Base-by-base conservation (phyloP, 2,329 filamentous ascomycete species). In the Fusarium sarcochroum region DNA sequence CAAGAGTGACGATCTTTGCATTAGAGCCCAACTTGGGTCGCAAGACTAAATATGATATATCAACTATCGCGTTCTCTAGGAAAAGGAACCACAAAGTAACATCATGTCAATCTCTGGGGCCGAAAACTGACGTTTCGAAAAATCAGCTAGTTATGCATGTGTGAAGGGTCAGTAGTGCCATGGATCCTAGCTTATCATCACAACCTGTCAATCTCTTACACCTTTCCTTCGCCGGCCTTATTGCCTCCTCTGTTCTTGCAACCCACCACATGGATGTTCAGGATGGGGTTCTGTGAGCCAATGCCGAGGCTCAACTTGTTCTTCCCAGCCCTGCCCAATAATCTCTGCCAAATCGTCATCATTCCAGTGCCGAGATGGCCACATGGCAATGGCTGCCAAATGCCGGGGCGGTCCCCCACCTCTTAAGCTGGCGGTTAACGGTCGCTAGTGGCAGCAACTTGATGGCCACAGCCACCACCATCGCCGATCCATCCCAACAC, bases 371-470 rank as follows among this genome's bases (percentile, higher is more conserved):
- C 59, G 64, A 66, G 46, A 55, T 54, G 42, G 56, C 49, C 60
- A 66, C 60, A 69, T 66, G 59, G 23, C 45, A 60, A 35, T 37
- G n/a, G 34, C 35, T 37, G n/a, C 14, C 53, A 65, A 64, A 35
- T 64, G 60, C 61, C 60, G 61, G 45, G 15, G 21, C 18, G 3
- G 38, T n/a, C 13, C 44, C 32, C 66, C 50, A 70, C 50, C 56
- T 27, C 40, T 42, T 47, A 52, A 23, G 32, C 20, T n/a, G 40
- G 20, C 57, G 34, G 35, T 34, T 30, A 64, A 64, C 53, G 60
- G 61, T 47, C 46, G n/a, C 46, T 63, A 56, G 41, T 45, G 51
- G 27, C 41, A 37, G 41, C 46, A 55, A 35, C 15, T 35, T 32
- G 30, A 44, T 35, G 32, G 17, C 38, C 18, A 30, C 32, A 49